A percentile compares a stretch with the other conserved stretches of the same genome.
Conservation (phyloP, 108 stramenopile species). For the Aurantiochytrium sp. region DNA sequence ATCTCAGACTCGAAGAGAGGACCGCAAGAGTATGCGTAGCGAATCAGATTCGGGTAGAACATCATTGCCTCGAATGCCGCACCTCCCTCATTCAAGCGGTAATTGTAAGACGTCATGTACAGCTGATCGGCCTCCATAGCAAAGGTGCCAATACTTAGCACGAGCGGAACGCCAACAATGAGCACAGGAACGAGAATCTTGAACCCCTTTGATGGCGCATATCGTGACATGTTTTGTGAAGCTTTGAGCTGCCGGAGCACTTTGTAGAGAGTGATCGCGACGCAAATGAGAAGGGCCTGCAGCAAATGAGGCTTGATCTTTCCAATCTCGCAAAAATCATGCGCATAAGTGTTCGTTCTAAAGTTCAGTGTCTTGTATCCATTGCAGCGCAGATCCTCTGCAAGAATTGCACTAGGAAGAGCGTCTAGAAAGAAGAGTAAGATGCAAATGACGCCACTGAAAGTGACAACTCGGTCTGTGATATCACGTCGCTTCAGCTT, state of each 20-base stretch:
- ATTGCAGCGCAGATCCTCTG: background rate
- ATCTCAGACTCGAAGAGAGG: background rate
- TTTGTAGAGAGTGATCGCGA: background rate
- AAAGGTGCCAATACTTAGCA: background rate
- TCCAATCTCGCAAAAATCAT: background rate
- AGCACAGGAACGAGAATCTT: background rate
- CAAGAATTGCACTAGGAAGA: background rate
- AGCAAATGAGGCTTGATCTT: background rate
- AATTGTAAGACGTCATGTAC: background rate
- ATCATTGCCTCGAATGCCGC: background rate
- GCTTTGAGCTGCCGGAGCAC: background rate
- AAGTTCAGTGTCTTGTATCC: background rate
- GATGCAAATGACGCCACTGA: background rate
- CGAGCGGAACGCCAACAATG: background rate
- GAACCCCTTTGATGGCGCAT: background rate
- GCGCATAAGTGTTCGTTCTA: background rate
- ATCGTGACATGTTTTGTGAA: background rate
- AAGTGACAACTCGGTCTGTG: background rate
- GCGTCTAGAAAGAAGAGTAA: background rate
- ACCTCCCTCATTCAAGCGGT: background rate
- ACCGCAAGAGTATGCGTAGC: background rate
- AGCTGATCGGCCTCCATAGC: background rate
- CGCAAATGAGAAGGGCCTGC: background rate
- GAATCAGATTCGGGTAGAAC: background rate
- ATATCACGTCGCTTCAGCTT: background rate